Evolutionary conservation across 345 rosid species (phyloP), one percentile per base, ranked within the genome.

Genomic region (Streptanthus diversifolius): DNA sequence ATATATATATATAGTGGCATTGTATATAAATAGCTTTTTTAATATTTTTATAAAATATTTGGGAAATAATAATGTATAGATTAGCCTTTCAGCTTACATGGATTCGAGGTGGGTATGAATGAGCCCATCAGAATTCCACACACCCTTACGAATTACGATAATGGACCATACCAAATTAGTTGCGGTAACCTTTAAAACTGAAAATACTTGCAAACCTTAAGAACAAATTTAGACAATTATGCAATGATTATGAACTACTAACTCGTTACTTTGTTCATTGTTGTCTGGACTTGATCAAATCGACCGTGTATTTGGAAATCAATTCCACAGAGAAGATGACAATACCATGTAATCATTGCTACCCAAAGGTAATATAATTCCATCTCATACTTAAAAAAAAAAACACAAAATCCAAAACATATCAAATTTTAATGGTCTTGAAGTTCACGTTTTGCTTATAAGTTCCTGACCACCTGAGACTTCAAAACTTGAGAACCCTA

Each of bases 281-380:
- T 53, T 53, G 36, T 53, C 18, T 29, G 36, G 11, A 27, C 36
- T 53, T 21, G 17, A 49, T 49, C 30, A 49, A 11, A 21, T 21
- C n/a, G 36, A 53, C 58, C 58, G 58, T 19, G 30, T 59, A 13
- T 21, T 21, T 59, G 13, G 33, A 39, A 22, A 55, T 2, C 22
- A 15, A n/a, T 54, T 54, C 59, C 59, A 5, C 5, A 29, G 10
- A 56, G 62, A 56, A 57, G 27, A 35, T 30, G 61, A 55, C 35
- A 30, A 59, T 22, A 49, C 29, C 12, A 17, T 21, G 44, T 35
- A 21, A 59, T 47, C 59, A 59, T 59, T 59, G 37, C 61, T 37
- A 40, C 51, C 41, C 30, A 14, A 62, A 62, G 69, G 44, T 37
- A 63, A 71, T 52, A 63, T 22, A 72, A 63, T 72, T 63, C 70